Percentiles rank a stretch among this genome's conserved stretches.
Conservation (phyloP, 495 filamentous ascomycete species). For the Aspergillus coremiiformis region DNA sequence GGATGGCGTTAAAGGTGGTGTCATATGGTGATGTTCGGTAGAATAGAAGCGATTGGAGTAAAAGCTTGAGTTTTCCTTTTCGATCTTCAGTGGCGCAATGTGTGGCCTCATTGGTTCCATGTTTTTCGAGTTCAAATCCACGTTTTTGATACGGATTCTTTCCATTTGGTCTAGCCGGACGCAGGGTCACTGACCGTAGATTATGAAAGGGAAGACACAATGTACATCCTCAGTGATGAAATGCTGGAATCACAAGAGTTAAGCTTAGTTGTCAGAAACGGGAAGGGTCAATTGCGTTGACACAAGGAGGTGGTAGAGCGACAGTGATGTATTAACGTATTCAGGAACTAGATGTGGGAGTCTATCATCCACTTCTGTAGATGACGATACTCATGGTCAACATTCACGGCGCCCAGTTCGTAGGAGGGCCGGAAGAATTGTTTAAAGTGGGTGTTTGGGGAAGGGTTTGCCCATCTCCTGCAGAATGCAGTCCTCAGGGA, state of each 20-base stretch:
- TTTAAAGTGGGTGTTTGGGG: slow-evolving; percentile 16
- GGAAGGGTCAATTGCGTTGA: neutral
- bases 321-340: neutral
- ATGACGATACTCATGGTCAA: slow-evolving; percentile 3
- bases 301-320: neutral
- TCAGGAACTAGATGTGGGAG: neutral
- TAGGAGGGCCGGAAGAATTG: slow-evolving; percentile 14
- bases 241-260: neutral
- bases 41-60: slow-evolving; percentile 25
- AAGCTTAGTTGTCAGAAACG: neutral
- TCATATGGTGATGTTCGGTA: slow-evolving; percentile 40
- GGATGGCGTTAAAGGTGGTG: slow-evolving; percentile 67
- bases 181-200: slow-evolving; percentile 31
- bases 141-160: neutral
- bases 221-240: slow-evolving; percentile 25
- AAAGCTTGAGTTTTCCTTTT: slow-evolving; percentile 51
- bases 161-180: slow-evolving; percentile 8
- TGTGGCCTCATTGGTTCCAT: slow-evolving; percentile 41
- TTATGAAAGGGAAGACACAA: slow-evolving; percentile 24
- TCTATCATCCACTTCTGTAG: neutral
- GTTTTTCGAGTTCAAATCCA: slow-evolving; percentile 11
- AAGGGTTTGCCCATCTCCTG: slow-evolving; percentile 14
- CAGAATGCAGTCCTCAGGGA: slow-evolving; percentile 29
- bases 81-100: slow-evolving; percentile 68
- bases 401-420: slow-evolving; percentile 6